Evolutionary conservation across 2,329 filamentous ascomycete species (phyloP).

Genomic region (Hypoxylon sp.): DNA sequence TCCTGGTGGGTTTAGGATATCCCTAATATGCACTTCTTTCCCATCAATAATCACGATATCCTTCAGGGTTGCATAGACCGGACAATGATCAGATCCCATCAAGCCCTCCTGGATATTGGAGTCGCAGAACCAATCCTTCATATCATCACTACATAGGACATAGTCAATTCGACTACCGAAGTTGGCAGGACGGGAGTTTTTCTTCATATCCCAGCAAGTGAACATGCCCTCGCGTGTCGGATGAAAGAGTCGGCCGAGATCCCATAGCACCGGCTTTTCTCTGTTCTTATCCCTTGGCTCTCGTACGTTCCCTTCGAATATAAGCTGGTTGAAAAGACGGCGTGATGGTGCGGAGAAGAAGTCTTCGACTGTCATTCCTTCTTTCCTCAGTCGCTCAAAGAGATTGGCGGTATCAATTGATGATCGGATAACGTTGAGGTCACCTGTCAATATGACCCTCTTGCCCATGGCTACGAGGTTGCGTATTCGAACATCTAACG

Average conservation of each 20-base stretch:
- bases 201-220: conserved; percentile 96
- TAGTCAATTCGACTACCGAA: conserved; percentile 96
- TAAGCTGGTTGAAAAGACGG: conserved; percentile 87
- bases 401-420: conserved; percentile 83
- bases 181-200: conserved; percentile 96
- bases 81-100: conserved; percentile 96
- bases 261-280: conserved; percentile 81
- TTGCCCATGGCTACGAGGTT: conserved; percentile 88
- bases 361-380: conserved; percentile 76
- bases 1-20: conserved; percentile 83
- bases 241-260: conserved; percentile 87
- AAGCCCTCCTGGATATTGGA: conserved; percentile 94
- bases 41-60: conserved; percentile 70
- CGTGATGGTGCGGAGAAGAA: conserved; percentile 81
- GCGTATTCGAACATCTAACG: conserved; percentile 85
- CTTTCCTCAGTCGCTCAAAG: conserved; percentile 79
- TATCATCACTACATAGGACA: conserved; percentile 83
- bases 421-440: conserved; percentile 83
- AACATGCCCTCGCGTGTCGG: conserved; percentile 89
- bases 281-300: conserved; percentile 78
- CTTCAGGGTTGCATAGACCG: conserved; percentile 84
- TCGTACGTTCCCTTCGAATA: conserved; percentile 79
- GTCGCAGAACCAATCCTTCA: conserved; percentile 84
- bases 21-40: conserved; percentile 69
- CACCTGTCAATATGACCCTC: conserved; percentile 86